These are phyloP conservation scores for Tylopilus plumbeoviolaceoides DNA, from an alignment of 768 basidiomycete genomes.

Conservation along the genomic window DNA sequence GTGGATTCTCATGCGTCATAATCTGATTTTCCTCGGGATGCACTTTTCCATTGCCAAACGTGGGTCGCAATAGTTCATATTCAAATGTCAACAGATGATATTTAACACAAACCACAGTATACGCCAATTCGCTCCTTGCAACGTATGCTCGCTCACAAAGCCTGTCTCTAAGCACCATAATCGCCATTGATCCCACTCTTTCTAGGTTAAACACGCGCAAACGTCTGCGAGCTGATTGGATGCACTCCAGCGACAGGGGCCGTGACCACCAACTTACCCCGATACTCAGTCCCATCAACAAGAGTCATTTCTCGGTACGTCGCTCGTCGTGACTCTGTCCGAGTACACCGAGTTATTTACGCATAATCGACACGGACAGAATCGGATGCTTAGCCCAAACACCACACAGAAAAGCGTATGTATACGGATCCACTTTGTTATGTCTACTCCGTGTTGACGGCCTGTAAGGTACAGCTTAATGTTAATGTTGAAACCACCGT, in stretches of 20 bases:
- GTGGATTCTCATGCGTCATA: slow-evolving; percentile 34
- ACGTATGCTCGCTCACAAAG: slow-evolving; percentile 18
- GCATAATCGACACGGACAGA: slow-evolving; percentile 6
- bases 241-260: slow-evolving; percentile 25
- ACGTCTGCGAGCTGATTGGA: slow-evolving; percentile 24
- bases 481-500: slow-evolving; percentile 33
- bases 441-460: background rate
- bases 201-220: slow-evolving; percentile 30
- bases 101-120: slow-evolving; percentile 16
- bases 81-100: no score
- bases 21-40: slow-evolving; percentile 33
- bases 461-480: slow-evolving; percentile 22
- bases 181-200: background rate
- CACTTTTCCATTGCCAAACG: slow-evolving; percentile 33
- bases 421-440: background rate
- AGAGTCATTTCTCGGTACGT: slow-evolving; percentile 23
- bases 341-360: background rate
- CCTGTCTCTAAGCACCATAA: background rate
- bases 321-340: background rate
- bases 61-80: slow-evolving; percentile 6
- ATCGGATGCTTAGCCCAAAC: slow-evolving; percentile 22
- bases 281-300: slow-evolving; percentile 11
- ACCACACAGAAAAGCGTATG: slow-evolving; percentile 22
- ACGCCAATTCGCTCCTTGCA: slow-evolving; percentile 33
- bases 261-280: slow-evolving; percentile 4